Conservation (phyloP, 2,329 filamentous ascomycete species). For the Biscogniauxia mediterranea region DNA sequence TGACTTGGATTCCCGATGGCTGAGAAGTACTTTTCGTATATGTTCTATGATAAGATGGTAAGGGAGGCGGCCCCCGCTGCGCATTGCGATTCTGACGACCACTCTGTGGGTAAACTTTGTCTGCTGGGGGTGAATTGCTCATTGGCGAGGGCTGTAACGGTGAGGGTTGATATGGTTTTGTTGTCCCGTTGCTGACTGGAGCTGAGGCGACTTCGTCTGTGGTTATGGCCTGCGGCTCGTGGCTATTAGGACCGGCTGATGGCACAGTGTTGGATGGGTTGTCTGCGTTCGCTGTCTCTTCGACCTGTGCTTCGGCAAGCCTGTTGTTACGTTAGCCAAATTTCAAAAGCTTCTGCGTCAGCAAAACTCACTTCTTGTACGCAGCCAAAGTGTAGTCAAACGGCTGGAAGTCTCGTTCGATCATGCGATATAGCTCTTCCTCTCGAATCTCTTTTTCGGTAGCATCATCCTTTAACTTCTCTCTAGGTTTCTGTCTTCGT, state of each 20-base stretch:
- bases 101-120: slow-evolving; percentile 12
- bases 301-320: slow-evolving; percentile 34
- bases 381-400: slow-evolving; percentile 91
- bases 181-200: slow-evolving; percentile 29
- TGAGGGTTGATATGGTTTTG: slow-evolving; percentile 10
- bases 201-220: slow-evolving; percentile 49
- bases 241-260: slow-evolving; percentile 22
- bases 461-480: slow-evolving; percentile 88
- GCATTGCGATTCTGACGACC: slow-evolving; percentile 8
- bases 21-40: slow-evolving; percentile 47
- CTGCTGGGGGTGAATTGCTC: slow-evolving; percentile 3
- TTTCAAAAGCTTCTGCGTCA: not conserved
- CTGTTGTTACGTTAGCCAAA: slow-evolving; percentile 24
- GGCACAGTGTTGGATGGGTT: slow-evolving; percentile 12
- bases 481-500: slow-evolving; percentile 87
- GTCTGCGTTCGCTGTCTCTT: slow-evolving; percentile 18
- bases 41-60: slow-evolving; percentile 48
- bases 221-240: slow-evolving; percentile 47
- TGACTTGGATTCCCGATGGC: slow-evolving; percentile 65
- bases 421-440: slow-evolving; percentile 90
- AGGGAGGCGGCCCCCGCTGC: slow-evolving; percentile 11
- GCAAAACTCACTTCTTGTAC: slow-evolving; percentile 64
- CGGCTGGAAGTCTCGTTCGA: slow-evolving; percentile 88
- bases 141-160: not conserved
- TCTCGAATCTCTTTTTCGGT: slow-evolving; percentile 93